phyloP scores from a whole-genome alignment of 1,284 basidiomycete species.

The Moesziomyces antarcticus region DNA sequence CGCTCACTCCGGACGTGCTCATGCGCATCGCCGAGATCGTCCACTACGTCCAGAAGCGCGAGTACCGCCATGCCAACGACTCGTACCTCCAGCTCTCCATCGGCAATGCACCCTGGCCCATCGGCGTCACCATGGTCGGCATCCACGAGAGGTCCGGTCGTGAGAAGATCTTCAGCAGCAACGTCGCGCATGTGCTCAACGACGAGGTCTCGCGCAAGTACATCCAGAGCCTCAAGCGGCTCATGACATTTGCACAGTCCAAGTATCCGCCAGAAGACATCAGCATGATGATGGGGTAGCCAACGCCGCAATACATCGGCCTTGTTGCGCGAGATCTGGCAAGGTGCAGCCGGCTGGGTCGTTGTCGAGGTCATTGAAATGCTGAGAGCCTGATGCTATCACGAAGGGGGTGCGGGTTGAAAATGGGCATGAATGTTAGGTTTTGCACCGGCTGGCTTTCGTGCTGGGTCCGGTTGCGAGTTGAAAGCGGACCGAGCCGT shows the following conservation, averaged over 20 bases:
- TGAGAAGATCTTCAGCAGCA: constrained; percentile 95
- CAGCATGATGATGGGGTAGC: constrained; percentile 58
- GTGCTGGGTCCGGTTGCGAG: neutral
- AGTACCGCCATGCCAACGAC: constrained; percentile 95
- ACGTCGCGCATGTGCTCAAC: constrained; percentile 96
- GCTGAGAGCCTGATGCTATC: too few species aligned
- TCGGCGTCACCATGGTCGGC: constrained; percentile 99
- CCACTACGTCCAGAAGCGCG: constrained; percentile 91
- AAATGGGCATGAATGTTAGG: neutral
- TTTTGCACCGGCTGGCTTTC: neutral
- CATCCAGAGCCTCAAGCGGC: constrained; percentile 93
- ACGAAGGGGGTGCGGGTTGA: neutral
- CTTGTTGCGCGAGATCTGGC: too few species aligned
- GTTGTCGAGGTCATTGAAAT: too few species aligned
- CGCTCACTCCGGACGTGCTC: constrained; percentile 86
- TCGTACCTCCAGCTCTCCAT: constrained; percentile 95
- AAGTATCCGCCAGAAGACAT: constrained; percentile 54
- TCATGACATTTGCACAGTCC: constrained; percentile 69
- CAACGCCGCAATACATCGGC: too few species aligned
- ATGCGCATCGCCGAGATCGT: constrained; percentile 92
- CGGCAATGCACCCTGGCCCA: constrained; percentile 99
- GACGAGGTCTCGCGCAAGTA: constrained; percentile 99
- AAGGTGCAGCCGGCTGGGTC: too few species aligned
- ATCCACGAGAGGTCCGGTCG: constrained; percentile 97
- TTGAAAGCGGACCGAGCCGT: neutral